These are phyloP conservation scores for Lactuca sativa DNA, from an alignment of 129 eudicot genomes.

Conservation along the genomic window DNA sequence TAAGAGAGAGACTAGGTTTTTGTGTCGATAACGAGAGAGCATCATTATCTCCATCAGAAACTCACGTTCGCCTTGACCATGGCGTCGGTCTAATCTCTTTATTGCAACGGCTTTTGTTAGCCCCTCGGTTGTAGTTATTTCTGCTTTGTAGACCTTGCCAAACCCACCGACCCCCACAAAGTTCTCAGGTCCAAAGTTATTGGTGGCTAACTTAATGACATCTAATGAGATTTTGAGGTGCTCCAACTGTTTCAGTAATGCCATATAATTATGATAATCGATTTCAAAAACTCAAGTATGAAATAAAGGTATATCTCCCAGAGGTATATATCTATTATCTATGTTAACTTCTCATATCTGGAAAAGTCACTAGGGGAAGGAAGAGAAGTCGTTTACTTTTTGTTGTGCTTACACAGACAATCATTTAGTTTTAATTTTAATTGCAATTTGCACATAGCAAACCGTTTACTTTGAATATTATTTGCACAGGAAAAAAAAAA, in stretches of 20 bases:
- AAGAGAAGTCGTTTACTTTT: too few relatives aligned
- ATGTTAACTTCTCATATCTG: not conserved
- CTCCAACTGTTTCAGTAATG: slow-evolving; percentile 15
- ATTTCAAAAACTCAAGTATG: slow-evolving; percentile 3
- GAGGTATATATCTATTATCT: not conserved
- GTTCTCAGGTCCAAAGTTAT: slow-evolving; percentile 5
- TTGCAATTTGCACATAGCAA: too few relatives aligned
- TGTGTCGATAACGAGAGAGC: slow-evolving; percentile 19
- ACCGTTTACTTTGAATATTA: too few relatives aligned
- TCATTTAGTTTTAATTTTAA: too few relatives aligned
- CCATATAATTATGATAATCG: not conserved
- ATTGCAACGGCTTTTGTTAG: not conserved
- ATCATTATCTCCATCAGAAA: slow-evolving; percentile 17
- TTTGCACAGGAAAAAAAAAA: too few relatives aligned
- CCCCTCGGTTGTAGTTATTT: not conserved
- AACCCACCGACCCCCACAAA: slow-evolving; percentile 22
- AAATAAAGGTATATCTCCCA: not conserved
- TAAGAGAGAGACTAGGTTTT: slow-evolving; percentile 17
- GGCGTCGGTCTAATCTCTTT: slow-evolving; percentile 15
- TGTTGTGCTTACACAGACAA: too few relatives aligned
- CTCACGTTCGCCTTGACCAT: slow-evolving; percentile 23
- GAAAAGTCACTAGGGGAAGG: not conserved
- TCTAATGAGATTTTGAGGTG: slow-evolving; percentile 21
- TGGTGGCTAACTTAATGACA: slow-evolving; percentile 17
- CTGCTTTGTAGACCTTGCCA: slow-evolving; percentile 18